Evolutionary conservation across 163 green algal species (phyloP).

Genomic region (Scenedesmus sp.): DNA sequence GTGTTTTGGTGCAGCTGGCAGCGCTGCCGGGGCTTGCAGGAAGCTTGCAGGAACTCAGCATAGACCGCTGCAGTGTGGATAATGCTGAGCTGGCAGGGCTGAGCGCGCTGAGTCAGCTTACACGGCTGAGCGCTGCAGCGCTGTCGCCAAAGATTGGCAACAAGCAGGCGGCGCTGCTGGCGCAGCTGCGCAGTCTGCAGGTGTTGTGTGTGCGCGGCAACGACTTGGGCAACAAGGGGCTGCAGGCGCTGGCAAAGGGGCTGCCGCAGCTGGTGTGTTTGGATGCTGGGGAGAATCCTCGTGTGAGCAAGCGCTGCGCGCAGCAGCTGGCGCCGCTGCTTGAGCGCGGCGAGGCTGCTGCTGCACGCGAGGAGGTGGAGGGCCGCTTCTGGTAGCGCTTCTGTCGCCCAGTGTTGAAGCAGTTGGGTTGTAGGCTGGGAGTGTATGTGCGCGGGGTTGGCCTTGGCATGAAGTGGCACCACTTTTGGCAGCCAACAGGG

Average conservation of each 20-base stretch:
- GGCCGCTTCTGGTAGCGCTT: background rate
- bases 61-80: background rate
- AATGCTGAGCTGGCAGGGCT: background rate
- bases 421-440: background rate
- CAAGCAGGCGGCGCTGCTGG: background rate
- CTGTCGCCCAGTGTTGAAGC: background rate
- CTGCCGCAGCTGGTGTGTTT: background rate
- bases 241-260: background rate
- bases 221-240: background rate
- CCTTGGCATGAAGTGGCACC: background rate
- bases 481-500: background rate
- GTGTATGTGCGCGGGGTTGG: background rate
- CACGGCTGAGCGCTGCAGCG: background rate
- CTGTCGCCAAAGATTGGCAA: background rate
- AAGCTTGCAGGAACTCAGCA: background rate
- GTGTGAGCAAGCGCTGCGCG: background rate
- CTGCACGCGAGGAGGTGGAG: background rate
- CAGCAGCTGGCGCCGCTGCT: constrained; percentile 8
- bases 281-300: background rate
- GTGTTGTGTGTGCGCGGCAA: background rate
- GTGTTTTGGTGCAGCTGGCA: background rate
- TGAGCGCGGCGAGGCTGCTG: background rate
- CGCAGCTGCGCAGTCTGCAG: background rate
- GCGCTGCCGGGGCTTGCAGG: constrained; percentile 10
- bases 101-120: background rate